Evolutionary conservation across 768 basidiomycete species (phyloP), one percentile per base, ranked within the genome.

Genomic region (Suillus spraguei): DNA sequence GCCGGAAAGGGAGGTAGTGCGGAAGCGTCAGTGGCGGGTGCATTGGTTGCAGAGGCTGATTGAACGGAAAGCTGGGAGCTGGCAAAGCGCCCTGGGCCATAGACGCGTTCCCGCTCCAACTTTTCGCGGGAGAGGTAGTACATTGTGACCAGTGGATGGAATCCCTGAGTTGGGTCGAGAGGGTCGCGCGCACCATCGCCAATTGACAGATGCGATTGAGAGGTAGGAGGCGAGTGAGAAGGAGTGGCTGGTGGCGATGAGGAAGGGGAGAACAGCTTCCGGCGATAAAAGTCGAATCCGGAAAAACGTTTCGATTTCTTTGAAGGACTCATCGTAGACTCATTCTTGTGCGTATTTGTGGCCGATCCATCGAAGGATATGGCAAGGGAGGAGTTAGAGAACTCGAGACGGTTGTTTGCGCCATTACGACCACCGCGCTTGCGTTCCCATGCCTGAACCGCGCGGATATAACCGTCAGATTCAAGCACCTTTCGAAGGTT

Each of bases 61-160:
- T 80, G 74, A 17, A 92, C 72, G 32, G 89, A 91, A 13, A 95
- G 77, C 72, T 96, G 94, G 0, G 95, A 97, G 60, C 86, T 91
- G 3, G 97, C 97, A 76, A 99, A 99, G 66, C 92, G 88, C 4
- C 95, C 95, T 0, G 89, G 89, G 0, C 97, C 97, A 75, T 96
- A 99, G 8, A 99, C 92, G 59, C 86, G 84, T 69, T 99, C 97
- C 61, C 97, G 82, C 72, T 99, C 95, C 71, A 95, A 81, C 82
- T 98, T 99, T 80, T 99, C 97, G 60, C 94, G 83, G 5, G 96
- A 92, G 22, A 99, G 87, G 79, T 89, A 98, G 75, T 99, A 99
- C 79, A 99, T 98, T 36, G 95, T 94, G 53, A 99, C 85, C 33
- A 99, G 83, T 0, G 95, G 96, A 73, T 98, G 95, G 80, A 94